Evolutionary conservation across 257 asterid species (phyloP).

Genomic region (Ocimum tenuiflorum): DNA sequence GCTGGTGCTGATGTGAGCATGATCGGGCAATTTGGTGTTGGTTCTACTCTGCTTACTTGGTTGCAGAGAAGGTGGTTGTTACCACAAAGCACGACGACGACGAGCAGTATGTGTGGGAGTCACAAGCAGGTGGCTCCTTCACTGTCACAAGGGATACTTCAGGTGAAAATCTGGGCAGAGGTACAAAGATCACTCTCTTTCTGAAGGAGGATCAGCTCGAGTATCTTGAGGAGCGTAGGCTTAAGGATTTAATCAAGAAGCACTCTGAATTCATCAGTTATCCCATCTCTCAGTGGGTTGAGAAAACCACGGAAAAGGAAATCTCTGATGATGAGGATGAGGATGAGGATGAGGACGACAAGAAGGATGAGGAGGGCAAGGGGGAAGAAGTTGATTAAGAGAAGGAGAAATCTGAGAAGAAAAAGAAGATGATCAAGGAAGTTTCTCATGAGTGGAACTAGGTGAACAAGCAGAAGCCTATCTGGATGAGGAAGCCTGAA

Average conservation of each 20-base stretch:
- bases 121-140: slow-evolving; percentile 66
- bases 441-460: slow-evolving; percentile 57
- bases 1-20: slow-evolving; percentile 77
- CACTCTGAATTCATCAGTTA: slow-evolving; percentile 59
- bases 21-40: slow-evolving; percentile 72
- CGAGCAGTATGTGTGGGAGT: too few species aligned
- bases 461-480: slow-evolving; percentile 61
- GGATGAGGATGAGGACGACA: too few species aligned
- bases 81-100: slow-evolving; percentile 56
- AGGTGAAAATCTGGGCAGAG: slow-evolving; percentile 51
- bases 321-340: slow-evolving; percentile 68
- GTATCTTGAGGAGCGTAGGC: slow-evolving; percentile 58
- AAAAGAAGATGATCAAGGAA: slow-evolving; percentile 55
- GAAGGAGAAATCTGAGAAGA: slow-evolving; percentile 53
- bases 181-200: slow-evolving; percentile 46
- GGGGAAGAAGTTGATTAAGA: slow-evolving; percentile 62
- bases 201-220: slow-evolving; percentile 73
- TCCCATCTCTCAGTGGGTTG: slow-evolving; percentile 55
- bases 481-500: slow-evolving; percentile 68
- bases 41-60: slow-evolving; percentile 61
- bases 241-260: too few species aligned
- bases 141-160: slow-evolving; percentile 52
- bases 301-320: slow-evolving; percentile 59
- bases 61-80: slow-evolving; percentile 61
- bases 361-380: slow-evolving; percentile 58